Evolutionary conservation across 164 flowering plant species (phyloP).

Genomic region (Berberis vulgaris): DNA sequence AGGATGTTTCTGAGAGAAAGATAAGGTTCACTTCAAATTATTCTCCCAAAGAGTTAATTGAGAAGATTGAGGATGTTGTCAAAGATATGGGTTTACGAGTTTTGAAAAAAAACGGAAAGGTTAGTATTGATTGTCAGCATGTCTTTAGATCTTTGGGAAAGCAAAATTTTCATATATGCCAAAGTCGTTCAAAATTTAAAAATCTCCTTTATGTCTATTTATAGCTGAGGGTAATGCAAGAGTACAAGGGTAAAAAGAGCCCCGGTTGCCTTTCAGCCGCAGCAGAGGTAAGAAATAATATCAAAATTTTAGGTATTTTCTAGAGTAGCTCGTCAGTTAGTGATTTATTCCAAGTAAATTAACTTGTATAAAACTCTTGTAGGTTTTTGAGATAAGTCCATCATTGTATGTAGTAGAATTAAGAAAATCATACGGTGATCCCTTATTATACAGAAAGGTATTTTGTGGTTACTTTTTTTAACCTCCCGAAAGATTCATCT

Average conservation of each 20-base stretch:
- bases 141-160: too few species aligned
- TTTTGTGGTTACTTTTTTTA: too few species aligned
- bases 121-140: slow-evolving; percentile 16
- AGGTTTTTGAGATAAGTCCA: slow-evolving; percentile 85
- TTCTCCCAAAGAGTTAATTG: slow-evolving; percentile 56
- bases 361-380: slow-evolving; percentile 7
- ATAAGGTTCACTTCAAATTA: slow-evolving; percentile 78
- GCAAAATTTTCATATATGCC: too few species aligned
- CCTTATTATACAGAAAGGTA: slow-evolving; percentile 76
- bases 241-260: slow-evolving; percentile 31
- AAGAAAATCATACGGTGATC: slow-evolving; percentile 76
- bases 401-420: slow-evolving; percentile 82
- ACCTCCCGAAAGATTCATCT: background rate
- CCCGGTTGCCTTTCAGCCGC: slow-evolving; percentile 50
- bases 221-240: slow-evolving; percentile 66
- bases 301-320: too few species aligned
- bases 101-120: slow-evolving; percentile 70
- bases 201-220: background rate
- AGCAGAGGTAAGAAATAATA: slow-evolving; percentile 48
- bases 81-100: slow-evolving; percentile 72
- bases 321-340: too few species aligned
- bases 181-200: background rate
- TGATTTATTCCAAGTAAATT: too few species aligned
- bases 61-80: slow-evolving; percentile 59
- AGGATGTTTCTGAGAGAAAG: slow-evolving; percentile 91